Conservation (phyloP, 441 rosid genomes). For the Erodium chrysanthum region DNA sequence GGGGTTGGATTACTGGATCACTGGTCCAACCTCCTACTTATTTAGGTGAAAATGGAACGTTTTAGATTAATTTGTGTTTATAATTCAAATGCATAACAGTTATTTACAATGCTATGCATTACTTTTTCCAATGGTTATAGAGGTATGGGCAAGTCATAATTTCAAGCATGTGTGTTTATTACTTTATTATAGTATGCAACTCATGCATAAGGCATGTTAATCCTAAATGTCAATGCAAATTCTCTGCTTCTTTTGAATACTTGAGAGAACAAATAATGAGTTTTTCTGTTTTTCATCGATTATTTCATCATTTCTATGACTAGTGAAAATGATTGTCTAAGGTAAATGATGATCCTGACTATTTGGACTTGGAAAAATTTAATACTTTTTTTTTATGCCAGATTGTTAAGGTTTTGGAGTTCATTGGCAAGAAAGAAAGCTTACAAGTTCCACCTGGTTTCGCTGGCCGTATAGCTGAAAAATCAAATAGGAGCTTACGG, state of each 20-base stretch:
- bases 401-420: constrained; percentile 74
- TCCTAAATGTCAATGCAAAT: neutral
- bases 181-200: neutral
- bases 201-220: neutral
- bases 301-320: neutral
- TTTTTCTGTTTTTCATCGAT: neutral
- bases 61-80: neutral
- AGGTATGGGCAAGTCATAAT: neutral
- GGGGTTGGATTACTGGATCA: neutral
- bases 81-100: neutral
- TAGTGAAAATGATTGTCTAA: neutral
- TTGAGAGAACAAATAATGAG: neutral
- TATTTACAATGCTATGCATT: neutral
- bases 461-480: constrained; percentile 69
- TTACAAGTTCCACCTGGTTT: constrained; percentile 71
- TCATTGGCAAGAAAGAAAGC: constrained; percentile 71
- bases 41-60: neutral
- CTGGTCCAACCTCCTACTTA: neutral
- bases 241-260: neutral
- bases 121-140: neutral
- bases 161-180: neutral
- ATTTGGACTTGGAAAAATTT: neutral
- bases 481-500: constrained; percentile 75
- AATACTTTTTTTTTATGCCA: constrained; percentile 13
- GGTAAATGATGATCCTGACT: neutral